A percentile compares a stretch with the other conserved stretches of the same genome.
Conservation (phyloP, 371 early-diverging fungal species). For the Choanephora cucurbitarum region DNA sequence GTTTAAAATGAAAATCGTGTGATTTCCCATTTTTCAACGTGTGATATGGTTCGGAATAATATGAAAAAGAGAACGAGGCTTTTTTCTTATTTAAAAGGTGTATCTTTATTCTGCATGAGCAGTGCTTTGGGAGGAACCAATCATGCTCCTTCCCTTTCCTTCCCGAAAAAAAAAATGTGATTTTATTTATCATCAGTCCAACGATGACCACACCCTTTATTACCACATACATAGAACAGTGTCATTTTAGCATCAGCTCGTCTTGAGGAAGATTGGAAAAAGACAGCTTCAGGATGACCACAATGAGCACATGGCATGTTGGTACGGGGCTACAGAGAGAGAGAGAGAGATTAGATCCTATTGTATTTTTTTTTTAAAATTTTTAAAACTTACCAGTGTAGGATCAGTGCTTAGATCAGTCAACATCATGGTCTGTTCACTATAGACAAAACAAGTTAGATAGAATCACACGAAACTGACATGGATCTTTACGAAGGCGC, state of each 20-base stretch:
- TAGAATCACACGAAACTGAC: too few species aligned
- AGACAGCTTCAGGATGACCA: slow-evolving; percentile 77
- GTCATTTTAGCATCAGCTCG: slow-evolving; percentile 90
- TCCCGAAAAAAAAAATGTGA: too few species aligned
- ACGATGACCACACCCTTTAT: slow-evolving; percentile 72
- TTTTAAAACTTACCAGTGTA: slow-evolving; percentile 51
- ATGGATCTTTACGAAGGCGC: slow-evolving; percentile 69
- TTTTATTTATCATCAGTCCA: too few species aligned
- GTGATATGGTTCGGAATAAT: too few species aligned
- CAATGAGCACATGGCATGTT: slow-evolving; percentile 75
- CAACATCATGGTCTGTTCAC: slow-evolving; percentile 76
- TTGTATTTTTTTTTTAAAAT: background rate
- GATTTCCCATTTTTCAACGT: too few species aligned
- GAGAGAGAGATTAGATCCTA: background rate
- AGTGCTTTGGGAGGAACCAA: too few species aligned
- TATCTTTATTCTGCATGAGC: too few species aligned
- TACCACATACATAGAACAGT: slow-evolving; percentile 90
- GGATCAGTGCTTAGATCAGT: slow-evolving; percentile 85
- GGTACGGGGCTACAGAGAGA: slow-evolving; percentile 61
- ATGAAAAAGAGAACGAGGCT: too few species aligned
- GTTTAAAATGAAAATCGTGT: too few species aligned
- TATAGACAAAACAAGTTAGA: slow-evolving; percentile 23
- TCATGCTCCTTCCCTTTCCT: too few species aligned
- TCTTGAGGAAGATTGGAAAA: slow-evolving; percentile 89
- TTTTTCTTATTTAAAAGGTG: too few species aligned